Base-by-base conservation (phyloP, 768 basidiomycete genomes). In the Macrolepiota fuliginosa region DNA sequence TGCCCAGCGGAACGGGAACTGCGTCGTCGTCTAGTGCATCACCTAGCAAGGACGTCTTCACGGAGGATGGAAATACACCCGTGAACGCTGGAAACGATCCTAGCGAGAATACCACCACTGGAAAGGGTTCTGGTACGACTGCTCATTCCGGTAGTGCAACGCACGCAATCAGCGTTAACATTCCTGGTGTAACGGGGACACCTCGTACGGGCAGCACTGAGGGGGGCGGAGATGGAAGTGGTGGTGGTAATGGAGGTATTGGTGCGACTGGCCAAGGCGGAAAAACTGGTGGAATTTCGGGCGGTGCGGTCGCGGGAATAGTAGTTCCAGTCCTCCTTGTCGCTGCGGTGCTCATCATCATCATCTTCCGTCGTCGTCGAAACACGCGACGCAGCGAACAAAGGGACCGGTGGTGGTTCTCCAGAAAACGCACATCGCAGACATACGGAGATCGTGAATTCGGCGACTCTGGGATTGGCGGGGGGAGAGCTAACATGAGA, bases 321-420 rank as follows among this genome's bases (percentile, higher is more conserved):
- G 67, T 70, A 4, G 66, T 75, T 47, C 60, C 76, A 3, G 65
- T 74, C 51, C 37, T 77, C 19, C 54, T 84, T 29, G 53, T 75
- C 47, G 52, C 76, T 19, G 56, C 83, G 9, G 67, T 62, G 5
- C 54, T 82, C 12, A 29, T 78, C 22, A 19, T 87, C 12, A 66
- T 83, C 53, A 49, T 81, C 42, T 64, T 83, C 29, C 81, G 87
- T 40, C 78, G 76, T 35, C 82, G 84, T 27, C 74, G 74, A 11
- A 75, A 74, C 10, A 63, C 73, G 0, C 77, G 74, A 36, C 81
- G 85, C 12, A 62, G 73, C 19, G 73, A 82, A 42, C 76, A 78
- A 22, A 76, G 77, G 56, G 73, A 71, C 27, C 66, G 65, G 7
- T 84, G 83, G 83, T 83, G 83, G 81, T 76, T 76, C 58, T 62